Base-by-base conservation (phyloP, 495 filamentous ascomycete species). In the Neurospora sp. region DNA sequence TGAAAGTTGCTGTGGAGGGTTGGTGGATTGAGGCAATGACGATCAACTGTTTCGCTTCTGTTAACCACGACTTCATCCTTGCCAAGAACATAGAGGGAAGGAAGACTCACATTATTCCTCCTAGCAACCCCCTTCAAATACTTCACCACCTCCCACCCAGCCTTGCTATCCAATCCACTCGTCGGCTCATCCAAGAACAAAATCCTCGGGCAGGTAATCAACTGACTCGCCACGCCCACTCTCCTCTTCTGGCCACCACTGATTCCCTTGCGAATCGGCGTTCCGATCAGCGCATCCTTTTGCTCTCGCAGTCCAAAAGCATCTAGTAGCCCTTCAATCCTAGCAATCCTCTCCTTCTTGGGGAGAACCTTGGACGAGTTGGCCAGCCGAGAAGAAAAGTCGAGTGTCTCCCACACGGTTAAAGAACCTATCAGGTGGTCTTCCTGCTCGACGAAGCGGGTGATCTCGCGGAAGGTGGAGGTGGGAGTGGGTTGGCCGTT, bases 111-210 rank as follows among this genome's bases (percentile, higher is more conserved):
- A 65, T 91, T 91, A 77, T 94, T 89, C 71, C 83, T 80, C 75
- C 84, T 85, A 0, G 89, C 92, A 61, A 94, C 83, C 31, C 86
- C 83, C 84, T 90, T 91, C 72, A 97, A 80, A 82, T 96, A 96
- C 37, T 88, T 87, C 8, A 97, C 85, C 73, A 97, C 94, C 0
- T 90, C 93, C 81, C 86, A 93, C 0, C 94, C 93, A 0, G 90
- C 90, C 73, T 94, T 92, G 44, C 89, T 90, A 78, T 96, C 93
- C 40, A 96, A 80, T 16, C 93, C 93, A 71, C 89, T 91, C 0
- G 92, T 96, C 8, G 92, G 93, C 78, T 94, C 93, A 78, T 96
- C 93, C 69, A 96, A 75, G 74, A 96, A 94, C 72, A 96, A 74
- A 16, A 96, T 90, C 80, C 90, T 90, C 0, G 93, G 93, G 70